phyloP scores from a whole-genome alignment of 2,329 filamentous ascomycete genomes.

The Venturia aucupariae region DNA sequence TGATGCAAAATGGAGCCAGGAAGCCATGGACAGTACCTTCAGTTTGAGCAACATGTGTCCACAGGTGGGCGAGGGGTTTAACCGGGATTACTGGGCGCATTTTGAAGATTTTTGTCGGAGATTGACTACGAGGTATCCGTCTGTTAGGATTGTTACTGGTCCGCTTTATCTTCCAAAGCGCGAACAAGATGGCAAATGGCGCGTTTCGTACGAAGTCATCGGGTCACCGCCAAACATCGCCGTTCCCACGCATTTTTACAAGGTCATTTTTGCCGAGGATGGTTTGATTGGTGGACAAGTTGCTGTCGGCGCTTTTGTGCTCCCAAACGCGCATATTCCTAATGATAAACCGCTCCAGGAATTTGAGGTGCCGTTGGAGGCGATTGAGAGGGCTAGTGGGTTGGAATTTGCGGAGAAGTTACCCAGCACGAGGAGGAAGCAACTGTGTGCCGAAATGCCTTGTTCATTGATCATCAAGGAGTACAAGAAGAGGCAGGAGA shows the following conservation, averaged over 20 bases:
- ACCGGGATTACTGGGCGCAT: constrained; percentile 98
- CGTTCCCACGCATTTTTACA: constrained; percentile 98
- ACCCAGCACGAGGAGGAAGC: constrained; percentile 61
- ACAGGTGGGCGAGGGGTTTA: constrained; percentile 96
- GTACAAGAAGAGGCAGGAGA: constrained; percentile 53
- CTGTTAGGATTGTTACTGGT: constrained; percentile 84
- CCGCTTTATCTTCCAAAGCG: constrained; percentile 85
- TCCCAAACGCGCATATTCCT: constrained; percentile 82
- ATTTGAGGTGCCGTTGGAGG: constrained; percentile 92
- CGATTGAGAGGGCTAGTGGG: constrained; percentile 82
- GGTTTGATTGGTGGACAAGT: constrained; percentile 60
- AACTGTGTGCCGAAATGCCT: constrained; percentile 75
- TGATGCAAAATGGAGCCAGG: constrained; percentile 90
- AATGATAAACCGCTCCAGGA: constrained; percentile 81
- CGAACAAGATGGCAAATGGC: constrained; percentile 89
- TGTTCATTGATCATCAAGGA: constrained; percentile 80
- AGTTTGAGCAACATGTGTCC: constrained; percentile 94
- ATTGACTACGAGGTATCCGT: constrained; percentile 71
- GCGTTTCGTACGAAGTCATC: constrained; percentile 91
- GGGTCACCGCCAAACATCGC: constrained; percentile 87
- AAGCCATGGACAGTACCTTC: constrained; percentile 93
- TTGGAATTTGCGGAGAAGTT: constrained; percentile 82
- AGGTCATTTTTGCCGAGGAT: constrained; percentile 94
- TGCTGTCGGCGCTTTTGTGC: constrained; percentile 84
- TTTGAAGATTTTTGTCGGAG: constrained; percentile 94